Base-by-base conservation (phyloP, 1,139 yeast genomes). In the Casaregolazyma suthepensis region DNA sequence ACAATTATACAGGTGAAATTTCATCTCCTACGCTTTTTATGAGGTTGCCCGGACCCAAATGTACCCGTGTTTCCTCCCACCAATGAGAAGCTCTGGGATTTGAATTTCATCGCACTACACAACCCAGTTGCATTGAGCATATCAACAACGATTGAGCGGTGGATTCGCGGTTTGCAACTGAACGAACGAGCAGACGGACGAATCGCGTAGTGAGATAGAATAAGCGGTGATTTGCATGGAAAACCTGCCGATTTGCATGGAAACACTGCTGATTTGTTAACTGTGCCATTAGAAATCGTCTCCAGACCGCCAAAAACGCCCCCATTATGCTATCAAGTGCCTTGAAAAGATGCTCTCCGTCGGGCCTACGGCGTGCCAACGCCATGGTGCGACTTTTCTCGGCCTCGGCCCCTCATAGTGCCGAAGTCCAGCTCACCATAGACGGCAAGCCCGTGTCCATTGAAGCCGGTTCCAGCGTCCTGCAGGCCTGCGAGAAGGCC, bases 401-500 rank as follows among this genome's bases (percentile, higher is more conserved):
- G 40, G 52, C 62, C 17, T 57, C 71, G 19, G 50, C 61, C 10
- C 52, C 59, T 9, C 61, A 62, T 19, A 57, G 59, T 19, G 81
- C 83, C 38, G 91, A 86, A 52, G 93, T 88, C 48, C 81, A 80
- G 58, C 80, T 88, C 55, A 85, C 89, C 45, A 76, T 88, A 55
- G 96, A 88, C 70, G 95, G 95, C 52, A 80, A 80, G 61, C 78
- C 81, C 55, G 93, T 88, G 51, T 76, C 80, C 57, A 83, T 88
- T 60, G 96, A 87, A 71, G 93, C 91, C 49, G 96, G 96, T 5
- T 80, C 95, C 45, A 86, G 96, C 18, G 83, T 88, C 58, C 87
- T 88, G 66, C 96, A 88, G 73, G 96, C 96, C 48, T 90, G 94
- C 59, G 96, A 88, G 68, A 84, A 85, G 73, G 96, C 96, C 26